Evolutionary conservation across 176 grass and related monocot species (phyloP), one percentile per base, ranked within the genome.

Genomic region (Phyllostachys edulis): DNA sequence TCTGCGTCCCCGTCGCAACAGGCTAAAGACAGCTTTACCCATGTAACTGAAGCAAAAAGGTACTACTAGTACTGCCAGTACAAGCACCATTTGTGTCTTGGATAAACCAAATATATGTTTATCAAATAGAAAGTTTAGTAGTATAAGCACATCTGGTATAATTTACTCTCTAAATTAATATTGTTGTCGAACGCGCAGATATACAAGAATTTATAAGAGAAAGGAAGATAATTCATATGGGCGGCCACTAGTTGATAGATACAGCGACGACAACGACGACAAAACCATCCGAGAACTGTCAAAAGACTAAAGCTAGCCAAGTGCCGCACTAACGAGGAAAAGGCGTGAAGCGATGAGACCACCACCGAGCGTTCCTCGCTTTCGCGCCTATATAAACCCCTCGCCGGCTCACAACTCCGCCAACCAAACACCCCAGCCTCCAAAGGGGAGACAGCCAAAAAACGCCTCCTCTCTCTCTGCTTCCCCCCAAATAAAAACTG

Each of bases 311-410:
- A 12, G 45, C 8, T 9, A 47, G 45, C 20, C 7, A 77, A 61
- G 55, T 17, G 54, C 32, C 17, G 36, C 6, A 14, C 34, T 3
- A 1, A 24, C 7, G 34, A 39, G 12, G 26, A 15, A 51, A 50
- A 38, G 52, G 36, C 55, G 37, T 38, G 6, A 38, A 9, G 75
- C 55, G 26, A 60, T 5, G 51, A 36, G 17, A n/a, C n/a, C 12
- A 54, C 36, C 47, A 21, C 21, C 50, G 9, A 71, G 21, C 32
- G 9, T 7, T 49, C 21, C 0, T 11, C 12, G 14, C 12, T 6
- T 51, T 0, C 9, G 18, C 72, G 66, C 61, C 82, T 81, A 85
- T 89, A 89, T 69, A 81, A 84, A 54, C 20, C 15, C 27, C 42
- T 3, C 18, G 0, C 12, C 63, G 70, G n/a, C n/a, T n/a, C n/a